phyloP scores from a whole-genome alignment of 139 green algal genomes.

The Micromonas pusilla region DNA sequence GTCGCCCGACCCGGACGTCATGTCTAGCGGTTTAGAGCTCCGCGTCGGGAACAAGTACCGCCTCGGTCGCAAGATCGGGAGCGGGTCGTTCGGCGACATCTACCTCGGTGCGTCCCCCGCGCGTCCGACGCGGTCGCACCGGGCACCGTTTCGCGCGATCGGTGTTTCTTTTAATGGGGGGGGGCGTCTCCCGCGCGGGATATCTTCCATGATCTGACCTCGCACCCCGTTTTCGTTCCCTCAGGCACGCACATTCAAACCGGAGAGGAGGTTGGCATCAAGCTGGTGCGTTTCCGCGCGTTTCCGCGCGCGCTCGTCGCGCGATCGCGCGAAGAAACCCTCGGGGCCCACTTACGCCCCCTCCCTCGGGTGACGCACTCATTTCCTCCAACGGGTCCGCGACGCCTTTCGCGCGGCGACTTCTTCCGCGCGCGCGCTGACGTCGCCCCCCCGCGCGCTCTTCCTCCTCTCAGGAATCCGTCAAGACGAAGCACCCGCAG shows the following conservation, averaged over 20 bases:
- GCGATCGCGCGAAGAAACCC: neutral
- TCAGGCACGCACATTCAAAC: constrained; percentile 95
- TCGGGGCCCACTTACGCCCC: too few species aligned
- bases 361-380: too few species aligned
- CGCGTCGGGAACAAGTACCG: constrained; percentile 54
- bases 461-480: constrained; percentile 29
- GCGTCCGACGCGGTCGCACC: neutral
- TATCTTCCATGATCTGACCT: neutral
- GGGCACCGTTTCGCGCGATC: neutral
- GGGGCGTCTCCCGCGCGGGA: too few species aligned
- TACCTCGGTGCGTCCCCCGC: constrained; percentile 42
- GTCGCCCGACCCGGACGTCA: too few species aligned
- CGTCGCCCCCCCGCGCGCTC: too few species aligned
- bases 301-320: too few species aligned
- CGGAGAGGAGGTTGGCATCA: constrained; percentile 98
- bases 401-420: too few species aligned
- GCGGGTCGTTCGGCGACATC: constrained; percentile 53
- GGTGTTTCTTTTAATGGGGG: too few species aligned
- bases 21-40: constrained; percentile 41
- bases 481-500: constrained; percentile 53
- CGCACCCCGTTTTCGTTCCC: neutral
- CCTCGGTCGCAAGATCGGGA: constrained; percentile 50
- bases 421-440: too few species aligned
- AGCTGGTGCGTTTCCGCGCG: constrained; percentile 68
- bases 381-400: too few species aligned